Percentiles rank a stretch among this genome's conserved stretches.
Conservation (phyloP, 2,329 filamentous ascomycete genomes). For the Aspergillus vadensis region DNA sequence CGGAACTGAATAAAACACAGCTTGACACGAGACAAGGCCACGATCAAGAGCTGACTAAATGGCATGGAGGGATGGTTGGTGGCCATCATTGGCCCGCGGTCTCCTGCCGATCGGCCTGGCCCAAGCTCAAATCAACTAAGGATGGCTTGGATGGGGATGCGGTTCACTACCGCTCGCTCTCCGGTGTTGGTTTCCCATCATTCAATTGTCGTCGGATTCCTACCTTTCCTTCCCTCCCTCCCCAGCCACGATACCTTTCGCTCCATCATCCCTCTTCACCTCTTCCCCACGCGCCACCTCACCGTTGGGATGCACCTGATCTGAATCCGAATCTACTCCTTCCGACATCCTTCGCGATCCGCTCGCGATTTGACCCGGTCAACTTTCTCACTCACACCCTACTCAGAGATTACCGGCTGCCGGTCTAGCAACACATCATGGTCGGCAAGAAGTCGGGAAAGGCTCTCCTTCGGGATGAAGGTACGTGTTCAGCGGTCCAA, state of each 20-base stretch:
- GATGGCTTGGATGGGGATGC: constrained; percentile 2
- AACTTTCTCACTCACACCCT: constrained; percentile 1
- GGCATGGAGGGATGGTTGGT: constrained; percentile 11
- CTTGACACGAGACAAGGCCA: constrained; percentile 3
- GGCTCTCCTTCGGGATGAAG: constrained; percentile 63
- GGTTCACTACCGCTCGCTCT: constrained; percentile 1
- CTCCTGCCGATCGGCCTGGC: constrained; percentile 28
- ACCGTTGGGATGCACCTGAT: neutral
- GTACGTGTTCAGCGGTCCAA: constrained; percentile 29
- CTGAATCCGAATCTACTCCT: neutral
- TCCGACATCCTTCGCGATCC: constrained; percentile 4
- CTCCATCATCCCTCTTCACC: neutral
- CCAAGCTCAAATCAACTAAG: constrained; percentile 24
- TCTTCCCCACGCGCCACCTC: neutral
- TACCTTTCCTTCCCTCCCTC: neutral
- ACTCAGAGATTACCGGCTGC: constrained; percentile 10
- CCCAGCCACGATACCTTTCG: neutral
- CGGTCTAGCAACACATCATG: constrained; percentile 47
- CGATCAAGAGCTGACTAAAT: constrained; percentile 28
- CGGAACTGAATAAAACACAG: neutral
- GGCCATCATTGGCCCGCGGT: constrained; percentile 22
- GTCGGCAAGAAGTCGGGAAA: constrained; percentile 68
- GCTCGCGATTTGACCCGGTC: constrained; percentile 5
- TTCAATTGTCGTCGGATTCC: neutral
- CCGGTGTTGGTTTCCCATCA: neutral